phyloP scores from a whole-genome alignment of 176 grass and related monocot genomes.

The Eragrostis nindensis region DNA sequence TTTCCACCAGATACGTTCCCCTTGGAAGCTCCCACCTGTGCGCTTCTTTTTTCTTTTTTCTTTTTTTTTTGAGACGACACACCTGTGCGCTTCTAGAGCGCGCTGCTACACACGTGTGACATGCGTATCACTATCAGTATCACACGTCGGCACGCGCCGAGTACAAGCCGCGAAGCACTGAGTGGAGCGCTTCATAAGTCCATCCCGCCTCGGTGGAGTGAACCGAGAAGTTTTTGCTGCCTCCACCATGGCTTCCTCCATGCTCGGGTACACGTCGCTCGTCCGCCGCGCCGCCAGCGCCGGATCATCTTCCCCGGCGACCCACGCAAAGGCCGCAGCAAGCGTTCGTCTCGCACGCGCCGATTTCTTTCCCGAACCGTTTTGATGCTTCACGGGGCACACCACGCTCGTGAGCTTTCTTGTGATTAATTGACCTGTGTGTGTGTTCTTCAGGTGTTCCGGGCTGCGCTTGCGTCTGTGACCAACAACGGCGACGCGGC shows the following conservation, averaged over 20 bases:
- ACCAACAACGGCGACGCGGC: background rate
- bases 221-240: background rate
- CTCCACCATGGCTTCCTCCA: background rate
- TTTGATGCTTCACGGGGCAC: too few relatives aligned
- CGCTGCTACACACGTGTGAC: background rate
- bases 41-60: too few relatives aligned
- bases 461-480: background rate
- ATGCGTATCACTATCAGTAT: background rate
- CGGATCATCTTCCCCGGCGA: background rate
- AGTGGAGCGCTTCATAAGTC: background rate
- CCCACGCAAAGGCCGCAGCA: background rate
- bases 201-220: background rate
- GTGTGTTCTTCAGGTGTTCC: background rate
- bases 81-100: too few relatives aligned
- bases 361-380: background rate
- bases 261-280: background rate
- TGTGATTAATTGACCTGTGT: background rate
- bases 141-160: background rate
- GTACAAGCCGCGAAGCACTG: background rate
- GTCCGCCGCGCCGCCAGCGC: background rate
- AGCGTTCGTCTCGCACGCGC: background rate
- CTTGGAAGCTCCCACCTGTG: background rate
- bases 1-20: too few relatives aligned
- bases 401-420: background rate
- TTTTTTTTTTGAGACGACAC: too few relatives aligned